phyloP scores from a whole-genome alignment of 2,329 filamentous ascomycete genomes.

The Bipolaris cookei region DNA sequence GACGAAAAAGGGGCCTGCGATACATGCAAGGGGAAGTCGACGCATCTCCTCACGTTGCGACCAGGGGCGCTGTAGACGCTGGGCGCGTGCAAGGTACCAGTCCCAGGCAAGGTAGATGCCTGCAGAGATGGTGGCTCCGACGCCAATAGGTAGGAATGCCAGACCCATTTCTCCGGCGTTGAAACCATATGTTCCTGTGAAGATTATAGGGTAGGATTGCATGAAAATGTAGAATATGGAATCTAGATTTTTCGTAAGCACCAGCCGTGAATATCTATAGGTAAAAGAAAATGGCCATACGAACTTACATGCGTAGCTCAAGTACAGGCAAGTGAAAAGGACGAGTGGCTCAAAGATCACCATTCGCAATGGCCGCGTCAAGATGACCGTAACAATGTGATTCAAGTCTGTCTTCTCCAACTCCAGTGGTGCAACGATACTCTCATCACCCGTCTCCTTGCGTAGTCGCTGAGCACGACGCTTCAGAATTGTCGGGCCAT shows the following conservation, averaged over 20 bases:
- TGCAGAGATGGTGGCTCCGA: slow-evolving; percentile 66
- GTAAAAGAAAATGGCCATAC: background rate
- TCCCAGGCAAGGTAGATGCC: slow-evolving; percentile 72
- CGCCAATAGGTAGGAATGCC: slow-evolving; percentile 71
- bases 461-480: slow-evolving; percentile 64
- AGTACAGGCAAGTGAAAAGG: slow-evolving; percentile 71
- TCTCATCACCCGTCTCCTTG: slow-evolving; percentile 59
- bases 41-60: slow-evolving; percentile 68
- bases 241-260: slow-evolving; percentile 24
- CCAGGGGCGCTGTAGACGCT: slow-evolving; percentile 60
- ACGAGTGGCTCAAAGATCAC: slow-evolving; percentile 76
- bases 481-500: slow-evolving; percentile 54
- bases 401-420: slow-evolving; percentile 64
- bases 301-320: slow-evolving; percentile 64
- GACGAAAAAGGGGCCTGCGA: slow-evolving; percentile 68
- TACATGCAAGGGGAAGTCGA: slow-evolving; percentile 72
- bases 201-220: slow-evolving; percentile 73
- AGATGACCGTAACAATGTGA: slow-evolving; percentile 70
- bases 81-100: slow-evolving; percentile 61
- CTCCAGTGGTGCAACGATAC: slow-evolving; percentile 67
- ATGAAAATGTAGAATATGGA: slow-evolving; percentile 76
- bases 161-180: slow-evolving; percentile 69
- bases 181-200: slow-evolving; percentile 67
- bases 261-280: background rate
- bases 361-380: slow-evolving; percentile 77